A percentile compares a stretch with the other conserved stretches of the same genome.
Evolutionary conservation across 2,329 filamentous ascomycete genomes (phyloP).

Genomic region (Pestalotiopsis sp.): DNA sequence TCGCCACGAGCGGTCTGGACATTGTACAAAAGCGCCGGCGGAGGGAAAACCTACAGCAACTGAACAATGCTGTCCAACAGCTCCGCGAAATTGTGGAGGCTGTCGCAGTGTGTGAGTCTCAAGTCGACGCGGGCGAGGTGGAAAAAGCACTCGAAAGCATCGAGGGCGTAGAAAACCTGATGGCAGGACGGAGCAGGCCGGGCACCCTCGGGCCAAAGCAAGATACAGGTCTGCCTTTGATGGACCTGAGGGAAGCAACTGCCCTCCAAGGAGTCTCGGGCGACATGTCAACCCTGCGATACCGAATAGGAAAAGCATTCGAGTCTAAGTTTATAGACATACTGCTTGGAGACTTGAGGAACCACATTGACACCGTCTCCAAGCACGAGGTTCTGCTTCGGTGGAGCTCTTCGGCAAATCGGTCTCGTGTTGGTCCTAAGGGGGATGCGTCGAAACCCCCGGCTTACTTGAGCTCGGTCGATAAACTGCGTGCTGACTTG

Average conservation of each 20-base stretch:
- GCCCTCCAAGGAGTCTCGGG: constrained; percentile 80
- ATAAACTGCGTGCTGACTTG: constrained; percentile 71
- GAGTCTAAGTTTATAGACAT: constrained; percentile 79
- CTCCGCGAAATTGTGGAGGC: constrained; percentile 77
- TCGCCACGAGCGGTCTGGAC: constrained; percentile 82
- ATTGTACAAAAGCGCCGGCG: constrained; percentile 82
- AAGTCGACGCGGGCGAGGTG: constrained; percentile 83
- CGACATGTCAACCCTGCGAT: constrained; percentile 75
- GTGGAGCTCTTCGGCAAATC: constrained; percentile 79
- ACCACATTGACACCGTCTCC: constrained; percentile 77
- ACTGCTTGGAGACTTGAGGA: constrained; percentile 76
- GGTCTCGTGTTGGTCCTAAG: constrained; percentile 68
- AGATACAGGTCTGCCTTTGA: constrained; percentile 44
- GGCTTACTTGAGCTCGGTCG: constrained; percentile 75
- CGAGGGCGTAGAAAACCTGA: constrained; percentile 76
- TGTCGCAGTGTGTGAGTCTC: constrained; percentile 74
- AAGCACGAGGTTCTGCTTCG: constrained; percentile 75
- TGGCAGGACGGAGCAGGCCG: constrained; percentile 59
- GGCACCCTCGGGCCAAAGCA: constrained; percentile 21
- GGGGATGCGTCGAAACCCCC: constrained; percentile 73
- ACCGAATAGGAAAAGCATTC: constrained; percentile 84
- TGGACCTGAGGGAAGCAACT: constrained; percentile 75
- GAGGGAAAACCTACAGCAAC: constrained; percentile 80
- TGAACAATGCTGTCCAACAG: constrained; percentile 83
- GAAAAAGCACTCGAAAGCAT: constrained; percentile 80